These are phyloP conservation scores for Zoysia pacifica DNA, from an alignment of 176 grass and related monocot genomes.

Conservation along the genomic window DNA sequence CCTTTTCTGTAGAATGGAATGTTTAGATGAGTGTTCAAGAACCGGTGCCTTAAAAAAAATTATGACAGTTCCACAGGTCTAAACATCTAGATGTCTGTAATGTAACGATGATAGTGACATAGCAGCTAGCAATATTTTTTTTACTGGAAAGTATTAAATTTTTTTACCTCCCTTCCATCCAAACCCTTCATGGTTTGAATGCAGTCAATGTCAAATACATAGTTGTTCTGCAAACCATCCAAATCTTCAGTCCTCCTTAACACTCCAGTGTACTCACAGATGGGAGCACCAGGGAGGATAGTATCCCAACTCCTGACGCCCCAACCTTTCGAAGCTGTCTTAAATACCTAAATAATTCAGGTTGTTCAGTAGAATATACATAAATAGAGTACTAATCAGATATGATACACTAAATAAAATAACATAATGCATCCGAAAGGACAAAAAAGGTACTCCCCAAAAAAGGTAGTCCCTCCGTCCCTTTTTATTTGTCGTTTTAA, in stretches of 20 bases:
- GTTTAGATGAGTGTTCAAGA: neutral
- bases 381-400: neutral
- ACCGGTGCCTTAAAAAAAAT: neutral
- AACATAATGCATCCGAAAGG: neutral
- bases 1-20: constrained; percentile 51
- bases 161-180: constrained; percentile 81
- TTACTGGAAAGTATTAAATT: constrained; percentile 4
- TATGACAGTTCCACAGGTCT: neutral
- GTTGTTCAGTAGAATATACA: constrained; percentile 9
- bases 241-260: constrained; percentile 70
- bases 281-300: constrained; percentile 84
- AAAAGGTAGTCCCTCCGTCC: too few species aligned
- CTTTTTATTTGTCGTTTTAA: too few species aligned
- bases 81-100: neutral
- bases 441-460: too few species aligned
- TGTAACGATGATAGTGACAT: neutral
- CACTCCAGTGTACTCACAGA: constrained; percentile 84
- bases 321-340: constrained; percentile 85
- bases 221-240: constrained; percentile 70
- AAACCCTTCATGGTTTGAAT: constrained; percentile 89
- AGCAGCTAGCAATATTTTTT: neutral
- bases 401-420: neutral
- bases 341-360: constrained; percentile 63
- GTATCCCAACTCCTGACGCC: constrained; percentile 88
- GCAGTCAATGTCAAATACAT: constrained; percentile 91